These are phyloP conservation scores for Tetrahymena malaccensis DNA, from an alignment of 73 alveolate genomes.

Conservation along the genomic window DNA sequence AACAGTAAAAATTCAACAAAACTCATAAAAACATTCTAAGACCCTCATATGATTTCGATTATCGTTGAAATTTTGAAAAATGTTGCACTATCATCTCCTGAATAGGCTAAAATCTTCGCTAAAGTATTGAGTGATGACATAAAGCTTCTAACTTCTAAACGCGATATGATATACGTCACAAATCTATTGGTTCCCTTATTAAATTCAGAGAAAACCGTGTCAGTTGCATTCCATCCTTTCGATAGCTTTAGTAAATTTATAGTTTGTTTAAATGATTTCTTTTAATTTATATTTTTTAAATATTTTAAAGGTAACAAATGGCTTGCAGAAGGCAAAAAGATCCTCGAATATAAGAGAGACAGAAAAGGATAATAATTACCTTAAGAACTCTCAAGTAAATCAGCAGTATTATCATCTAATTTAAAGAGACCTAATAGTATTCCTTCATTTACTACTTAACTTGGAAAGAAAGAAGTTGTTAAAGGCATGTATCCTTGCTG, in stretches of 20 bases:
- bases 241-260: conserved; percentile 13
- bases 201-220: conserved; percentile 18
- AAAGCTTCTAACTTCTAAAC: neutral
- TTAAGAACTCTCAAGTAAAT: neutral
- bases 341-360: conserved; percentile 4
- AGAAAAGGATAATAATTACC: neutral
- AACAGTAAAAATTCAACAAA: neutral
- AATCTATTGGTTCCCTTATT: conserved; percentile 18
- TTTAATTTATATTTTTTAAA: neutral
- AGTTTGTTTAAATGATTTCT: neutral
- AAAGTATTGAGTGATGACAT: conserved; percentile 8
- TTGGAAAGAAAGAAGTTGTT: neutral
- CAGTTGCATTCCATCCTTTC: conserved; percentile 18
- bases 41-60: neutral
- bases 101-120: conserved; percentile 8
- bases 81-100: neutral
- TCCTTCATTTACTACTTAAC: neutral
- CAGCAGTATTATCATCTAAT: neutral
- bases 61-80: conserved; percentile 20
- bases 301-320: neutral
- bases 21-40: conserved; percentile 1
- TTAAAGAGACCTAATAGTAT: neutral
- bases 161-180: conserved; percentile 31
- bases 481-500: neutral
- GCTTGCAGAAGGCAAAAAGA: conserved; percentile 16